Conservation (phyloP, 2,329 filamentous ascomycete species). For the Orbilia quercus region DNA sequence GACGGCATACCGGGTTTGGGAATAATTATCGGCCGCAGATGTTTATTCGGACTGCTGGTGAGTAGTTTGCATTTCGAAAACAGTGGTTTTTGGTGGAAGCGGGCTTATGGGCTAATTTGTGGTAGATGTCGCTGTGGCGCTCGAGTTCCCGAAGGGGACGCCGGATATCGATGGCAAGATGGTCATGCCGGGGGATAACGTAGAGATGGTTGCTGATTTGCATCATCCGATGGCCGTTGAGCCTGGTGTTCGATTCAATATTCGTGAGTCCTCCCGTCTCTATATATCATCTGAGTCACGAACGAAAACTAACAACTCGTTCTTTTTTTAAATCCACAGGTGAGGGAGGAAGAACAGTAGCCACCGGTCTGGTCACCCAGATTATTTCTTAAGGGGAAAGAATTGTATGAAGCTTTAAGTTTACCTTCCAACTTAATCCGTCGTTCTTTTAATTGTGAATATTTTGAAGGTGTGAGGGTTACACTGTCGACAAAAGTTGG, state of each 20-base stretch:
- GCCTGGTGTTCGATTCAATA: conserved; percentile 94
- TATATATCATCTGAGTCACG: conserved; percentile 39
- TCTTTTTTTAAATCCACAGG: conserved; percentile 32
- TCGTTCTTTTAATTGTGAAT: conserved; percentile 36
- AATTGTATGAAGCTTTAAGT: not conserved
- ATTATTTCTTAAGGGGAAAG: conserved; percentile 67
- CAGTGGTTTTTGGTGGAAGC: not conserved
- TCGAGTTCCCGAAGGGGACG: conserved; percentile 87
- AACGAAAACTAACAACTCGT: conserved; percentile 26
- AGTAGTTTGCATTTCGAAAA: conserved; percentile 64
- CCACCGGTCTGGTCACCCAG: conserved; percentile 83
- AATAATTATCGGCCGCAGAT: conserved; percentile 98
- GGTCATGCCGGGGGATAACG: conserved; percentile 98
- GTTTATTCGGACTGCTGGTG: conserved; percentile 91
- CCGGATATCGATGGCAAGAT: conserved; percentile 79
- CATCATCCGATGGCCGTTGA: conserved; percentile 88
- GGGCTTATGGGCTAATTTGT: conserved; percentile 32
- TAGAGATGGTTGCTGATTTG: conserved; percentile 93
- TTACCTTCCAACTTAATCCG: not conserved
- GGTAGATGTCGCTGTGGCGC: conserved; percentile 73
- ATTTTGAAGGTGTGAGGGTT: conserved; percentile 22
- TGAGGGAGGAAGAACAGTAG: conserved; percentile 70
- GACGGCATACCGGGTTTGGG: conserved; percentile 93
- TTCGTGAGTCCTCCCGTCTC: conserved; percentile 87
- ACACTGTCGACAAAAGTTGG: not conserved